phyloP scores from a whole-genome alignment of 2,329 filamentous ascomycete genomes.

The Xylaria sp. region DNA sequence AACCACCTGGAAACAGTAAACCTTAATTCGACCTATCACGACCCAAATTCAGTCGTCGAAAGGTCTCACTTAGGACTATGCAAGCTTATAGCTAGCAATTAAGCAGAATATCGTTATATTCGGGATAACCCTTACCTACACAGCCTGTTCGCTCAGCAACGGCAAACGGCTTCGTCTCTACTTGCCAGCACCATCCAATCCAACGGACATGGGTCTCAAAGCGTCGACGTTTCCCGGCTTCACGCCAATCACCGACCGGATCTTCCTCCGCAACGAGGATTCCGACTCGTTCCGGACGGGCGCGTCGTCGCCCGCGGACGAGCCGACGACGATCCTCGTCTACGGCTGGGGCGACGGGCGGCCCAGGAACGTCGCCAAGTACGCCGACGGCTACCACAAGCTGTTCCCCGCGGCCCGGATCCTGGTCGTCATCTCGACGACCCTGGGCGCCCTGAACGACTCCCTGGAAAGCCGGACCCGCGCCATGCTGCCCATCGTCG shows the following conservation, averaged over 20 bases:
- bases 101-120: too few relatives aligned
- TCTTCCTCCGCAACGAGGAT: constrained; percentile 47
- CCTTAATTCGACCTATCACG: too few relatives aligned
- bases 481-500: constrained; percentile 50
- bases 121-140: not conserved
- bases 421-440: constrained; percentile 54
- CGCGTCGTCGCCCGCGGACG: constrained; percentile 17
- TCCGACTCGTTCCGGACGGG: constrained; percentile 21
- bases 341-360: constrained; percentile 62
- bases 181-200: not conserved
- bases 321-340: constrained; percentile 53
- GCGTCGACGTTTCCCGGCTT: constrained; percentile 46
- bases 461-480: constrained; percentile 46
- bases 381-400: constrained; percentile 52
- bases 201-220: constrained; percentile 22
- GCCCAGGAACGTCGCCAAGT: constrained; percentile 59
- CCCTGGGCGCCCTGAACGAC: constrained; percentile 49
- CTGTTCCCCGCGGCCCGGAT: constrained; percentile 56
- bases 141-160: not conserved
- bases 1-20: too few relatives aligned
- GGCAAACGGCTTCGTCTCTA: not conserved
- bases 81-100: too few relatives aligned
- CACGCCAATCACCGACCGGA: constrained; percentile 49
- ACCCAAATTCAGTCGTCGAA: too few relatives aligned
- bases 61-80: too few relatives aligned